phyloP scores from a whole-genome alignment of 2,329 filamentous ascomycete species.

The Neocatenulostroma microsporum region DNA sequence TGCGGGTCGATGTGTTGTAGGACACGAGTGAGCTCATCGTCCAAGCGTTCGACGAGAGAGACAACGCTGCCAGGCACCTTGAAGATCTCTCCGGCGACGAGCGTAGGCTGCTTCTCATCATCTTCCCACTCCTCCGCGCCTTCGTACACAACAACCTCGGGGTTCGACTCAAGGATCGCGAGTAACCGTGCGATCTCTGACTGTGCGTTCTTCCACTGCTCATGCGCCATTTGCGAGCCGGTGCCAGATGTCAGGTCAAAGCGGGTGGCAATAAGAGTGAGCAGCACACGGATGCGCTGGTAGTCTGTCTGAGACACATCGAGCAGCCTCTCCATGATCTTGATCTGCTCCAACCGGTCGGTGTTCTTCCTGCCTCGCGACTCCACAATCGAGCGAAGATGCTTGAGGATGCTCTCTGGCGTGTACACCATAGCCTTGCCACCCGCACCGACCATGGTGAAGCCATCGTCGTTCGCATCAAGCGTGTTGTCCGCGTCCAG shows the following conservation, averaged over 20 bases:
- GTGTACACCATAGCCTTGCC: constrained; percentile 88
- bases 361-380: constrained; percentile 99
- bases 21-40: constrained; percentile 96
- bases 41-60: constrained; percentile 87
- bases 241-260: constrained; percentile 83
- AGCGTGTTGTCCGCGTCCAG: constrained; percentile 44
- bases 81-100: constrained; percentile 69
- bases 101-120: constrained; percentile 80
- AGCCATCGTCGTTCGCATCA: constrained; percentile 71
- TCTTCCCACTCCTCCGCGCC: constrained; percentile 98
- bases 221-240: constrained; percentile 78
- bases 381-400: constrained; percentile 86
- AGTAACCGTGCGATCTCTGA: constrained; percentile 75
- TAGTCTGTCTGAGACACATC: constrained; percentile 88
- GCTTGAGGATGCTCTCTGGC: constrained; percentile 96
- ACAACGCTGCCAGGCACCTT: constrained; percentile 90
- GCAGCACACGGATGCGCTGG: constrained; percentile 83
- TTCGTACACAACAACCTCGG: constrained; percentile 69
- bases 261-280: constrained; percentile 84
- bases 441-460: constrained; percentile 78
- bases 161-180: constrained; percentile 67
- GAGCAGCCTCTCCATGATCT: constrained; percentile 90
- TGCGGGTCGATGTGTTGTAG: constrained; percentile 96
- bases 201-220: constrained; percentile 94
- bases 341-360: constrained; percentile 88